Evolutionary conservation across 768 basidiomycete species (phyloP), one percentile per base, ranked within the genome.

Genomic region (Mrakia hoshinonis): DNA sequence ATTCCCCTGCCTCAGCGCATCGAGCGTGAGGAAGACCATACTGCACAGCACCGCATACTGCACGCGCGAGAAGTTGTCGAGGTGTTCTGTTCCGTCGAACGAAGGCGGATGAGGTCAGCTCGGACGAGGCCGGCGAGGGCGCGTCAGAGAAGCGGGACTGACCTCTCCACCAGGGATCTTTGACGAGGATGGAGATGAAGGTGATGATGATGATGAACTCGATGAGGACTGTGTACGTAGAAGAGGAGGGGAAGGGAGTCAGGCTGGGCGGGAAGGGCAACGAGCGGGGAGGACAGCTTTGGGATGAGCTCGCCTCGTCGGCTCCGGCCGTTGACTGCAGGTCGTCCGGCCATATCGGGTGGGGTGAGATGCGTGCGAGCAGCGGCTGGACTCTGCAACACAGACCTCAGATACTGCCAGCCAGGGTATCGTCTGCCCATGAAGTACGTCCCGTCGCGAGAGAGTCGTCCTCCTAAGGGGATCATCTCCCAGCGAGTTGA

Each of bases 161-260:
- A 36, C 52, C 24, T 36, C 13, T 55, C 66, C 66, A 67, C 22
- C 20, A 67, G 0, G 18, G 31, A 38, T 54, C 38, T 9, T 39
- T 49, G 9, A 67, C 51, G 7, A 55, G 38, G 20, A 67, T 24
- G 6, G 66, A 51, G 24, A 52, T 31, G 39, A 39, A 26, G n/a
- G 39, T 39, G 26, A 67, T 38, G 49, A 67, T n/a, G n/a, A 55
- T 38, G n/a, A 43, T 26, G 66, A 52, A 51, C 52, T 67, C 66
- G n/a, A 55, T 3, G 0, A 67, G 20, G n/a, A 67, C 62, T 64
- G 43, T 29, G 22, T 18, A 29, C 10, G 11, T 2, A 39, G 12
- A n/a, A 24, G 26, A 29, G n/a, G 15, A 10, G n/a, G 29, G 38
- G 26, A 7, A 61, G 58, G 20, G 34, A 60, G 43, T 15, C 15